phyloP scores from a whole-genome alignment of 495 filamentous ascomycete species.

The Hypomontagnella monticulosa region DNA sequence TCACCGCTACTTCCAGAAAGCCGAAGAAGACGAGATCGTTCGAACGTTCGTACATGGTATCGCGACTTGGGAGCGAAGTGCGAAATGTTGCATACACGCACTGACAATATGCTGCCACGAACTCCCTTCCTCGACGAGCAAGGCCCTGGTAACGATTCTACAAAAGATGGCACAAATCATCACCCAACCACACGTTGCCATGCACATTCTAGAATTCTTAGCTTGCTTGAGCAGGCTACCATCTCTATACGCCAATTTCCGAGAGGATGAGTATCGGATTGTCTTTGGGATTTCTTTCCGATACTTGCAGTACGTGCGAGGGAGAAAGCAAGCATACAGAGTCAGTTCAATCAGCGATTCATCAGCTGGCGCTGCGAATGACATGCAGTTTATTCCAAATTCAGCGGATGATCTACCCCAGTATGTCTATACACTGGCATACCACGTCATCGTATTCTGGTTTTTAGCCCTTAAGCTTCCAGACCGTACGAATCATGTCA shows the following conservation, averaged over 20 bases:
- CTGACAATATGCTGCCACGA: conserved; percentile 94
- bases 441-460: conserved; percentile 97
- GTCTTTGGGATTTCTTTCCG: conserved; percentile 95
- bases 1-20: conserved; percentile 82
- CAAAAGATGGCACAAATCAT: conserved; percentile 95
- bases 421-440: conserved; percentile 91
- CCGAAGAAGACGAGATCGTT: conserved; percentile 88
- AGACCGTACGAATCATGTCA: conserved; percentile 83
- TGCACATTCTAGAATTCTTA: conserved; percentile 95
- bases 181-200: conserved; percentile 86
- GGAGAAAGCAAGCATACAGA: conserved; percentile 56
- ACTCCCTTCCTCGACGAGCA: conserved; percentile 82
- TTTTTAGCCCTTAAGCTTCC: conserved; percentile 86
- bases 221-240: conserved; percentile 85
- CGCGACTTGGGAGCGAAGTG: conserved; percentile 83
- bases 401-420: conserved; percentile 75
- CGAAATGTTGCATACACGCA: conserved; percentile 92
- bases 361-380: conserved; percentile 25
- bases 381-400: conserved; percentile 49
- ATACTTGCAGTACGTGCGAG: conserved; percentile 77
- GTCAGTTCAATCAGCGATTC: conserved; percentile 44
- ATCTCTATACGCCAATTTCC: conserved; percentile 84
- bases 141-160: conserved; percentile 81
- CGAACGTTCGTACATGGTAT: conserved; percentile 84
- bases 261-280: conserved; percentile 86